Base-by-base conservation (phyloP, 305 asterid genomes). In the Euphrasia arctica region DNA sequence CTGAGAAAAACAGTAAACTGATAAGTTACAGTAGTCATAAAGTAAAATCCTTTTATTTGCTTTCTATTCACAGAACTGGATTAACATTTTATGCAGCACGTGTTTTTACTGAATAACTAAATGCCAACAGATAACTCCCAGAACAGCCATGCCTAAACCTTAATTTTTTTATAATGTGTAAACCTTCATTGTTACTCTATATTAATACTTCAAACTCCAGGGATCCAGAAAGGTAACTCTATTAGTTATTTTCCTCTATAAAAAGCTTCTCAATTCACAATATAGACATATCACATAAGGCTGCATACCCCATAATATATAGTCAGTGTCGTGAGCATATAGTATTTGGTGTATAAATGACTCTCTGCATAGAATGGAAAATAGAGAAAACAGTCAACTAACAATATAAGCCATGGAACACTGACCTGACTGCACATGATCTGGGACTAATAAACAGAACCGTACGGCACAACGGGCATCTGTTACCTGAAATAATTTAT, bases 401-500 rank as follows among this genome's bases (percentile, higher is more conserved):
- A 13, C 29, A 64, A 50, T 34, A 36, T 15, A 55, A 67, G 59
- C 27, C 29, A 42, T 29, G 12, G 71, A 72, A 67, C 64, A 78
- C 83, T 80, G 62, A 94, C 99, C 95, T 94, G 78, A 88, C 76
- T 13, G 99, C 75, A 64, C 97, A 86, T 4, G 96, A 82, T 65
- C 95, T 78, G 62, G 95, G 91, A 74, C 96, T 86, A 68, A 88
- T 69, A 66, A 91, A 85, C 52, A 94, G 80, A 77, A 94, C 91
- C 3, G 98, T 94, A 60, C 98, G 93, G 80, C 99, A 94, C 66
- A 94, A 71, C 14, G 99, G 99, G 65, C 99, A 94, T 71, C 86
- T 75, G 73, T 94, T 91, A 72, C 92, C 99, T 91, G 84, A 61
- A 74, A 75, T 65, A 34, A 22, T 57, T 66, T 48, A 67, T 60